Evolutionary conservation across 2,329 filamentous ascomycete species (phyloP).

Genomic region (Neodidymelliopsis sp.): DNA sequence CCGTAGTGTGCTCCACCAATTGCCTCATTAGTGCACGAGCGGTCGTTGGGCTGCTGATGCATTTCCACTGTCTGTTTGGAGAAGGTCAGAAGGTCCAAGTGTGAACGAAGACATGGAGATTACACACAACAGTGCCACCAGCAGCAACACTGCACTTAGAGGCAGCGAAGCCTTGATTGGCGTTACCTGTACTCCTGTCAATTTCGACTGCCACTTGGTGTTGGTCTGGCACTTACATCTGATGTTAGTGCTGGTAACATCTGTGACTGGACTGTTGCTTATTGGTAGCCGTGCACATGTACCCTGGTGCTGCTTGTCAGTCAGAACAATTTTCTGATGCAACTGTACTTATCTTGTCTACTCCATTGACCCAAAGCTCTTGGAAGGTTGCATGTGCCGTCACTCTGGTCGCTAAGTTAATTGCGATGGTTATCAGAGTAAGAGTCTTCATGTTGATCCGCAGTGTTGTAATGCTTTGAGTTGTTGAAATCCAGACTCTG

Average conservation of each 20-base stretch:
- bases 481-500: background rate
- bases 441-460: conserved; percentile 26
- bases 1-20: conserved; percentile 51
- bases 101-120: too few relatives aligned
- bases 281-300: conserved; percentile 38
- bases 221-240: conserved; percentile 50
- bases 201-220: background rate
- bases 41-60: conserved; percentile 63
- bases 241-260: conserved; percentile 62
- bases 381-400: conserved; percentile 42
- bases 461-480: background rate
- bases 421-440: conserved; percentile 20
- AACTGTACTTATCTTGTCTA: conserved; percentile 32
- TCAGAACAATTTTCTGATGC: background rate
- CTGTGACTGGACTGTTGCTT: conserved; percentile 51
- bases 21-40: conserved; percentile 53
- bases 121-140: conserved; percentile 57
- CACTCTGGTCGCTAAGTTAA: conserved; percentile 21
- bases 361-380: conserved; percentile 43
- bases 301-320: conserved; percentile 17
- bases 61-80: conserved; percentile 52
- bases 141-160: conserved; percentile 58
- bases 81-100: too few relatives aligned
- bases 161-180: conserved; percentile 34
- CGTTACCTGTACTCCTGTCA: conserved; percentile 27